Base-by-base conservation (phyloP, 257 asterid species). In the Orobanche coerulescens region DNA sequence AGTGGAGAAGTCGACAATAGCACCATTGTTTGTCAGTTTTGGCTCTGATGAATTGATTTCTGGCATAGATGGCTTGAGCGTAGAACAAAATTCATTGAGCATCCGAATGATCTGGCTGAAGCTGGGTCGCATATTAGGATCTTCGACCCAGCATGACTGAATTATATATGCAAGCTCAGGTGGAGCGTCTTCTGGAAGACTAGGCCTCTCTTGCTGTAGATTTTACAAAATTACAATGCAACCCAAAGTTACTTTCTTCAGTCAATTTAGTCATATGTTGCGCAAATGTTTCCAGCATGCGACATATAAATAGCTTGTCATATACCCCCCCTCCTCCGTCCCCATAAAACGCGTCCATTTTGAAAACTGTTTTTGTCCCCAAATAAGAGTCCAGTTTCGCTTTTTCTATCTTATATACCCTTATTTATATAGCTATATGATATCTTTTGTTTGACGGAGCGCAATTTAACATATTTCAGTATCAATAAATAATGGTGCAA, bases 61-160 rank as follows among this genome's bases (percentile, higher is more conserved):
- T 0, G 76, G 74, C 72, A 71, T 50, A 26, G 88, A 73, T 11
- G 81, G 84, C 14, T 75, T 77, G 18, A 85, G 88, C 0, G 84
- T 78, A 61, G 76, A 77, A 39, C 85, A 73, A 59, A 78, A 88
- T 56, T 78, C 95, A 15, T 84, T 86, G 39, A 91, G 94, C 96
- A 88, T 85, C 53, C 96, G 83, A 40, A 85, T 79, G 28, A 91
- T 91, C 81, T 85, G 98, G 72, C 82, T 75, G 74, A 91, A 91
- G 82, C 88, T 75, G 36, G 98, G 98, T 30, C 98, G 82, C 88
- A 91, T 65, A 53, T 83, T 88, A 4, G 98, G 90, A 79, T 88
- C 98, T 78, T 91, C 98, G n/a, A 91, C 98, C 96, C 98, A 91
- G 57, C 95, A 85, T 13, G 98, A 88, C 71, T 82, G 96, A 24